A percentile compares a stretch with the other conserved stretches of the same genome.
Conservation (phyloP, 2,329 filamentous ascomycete species). For the Paecilomyces niveus region DNA sequence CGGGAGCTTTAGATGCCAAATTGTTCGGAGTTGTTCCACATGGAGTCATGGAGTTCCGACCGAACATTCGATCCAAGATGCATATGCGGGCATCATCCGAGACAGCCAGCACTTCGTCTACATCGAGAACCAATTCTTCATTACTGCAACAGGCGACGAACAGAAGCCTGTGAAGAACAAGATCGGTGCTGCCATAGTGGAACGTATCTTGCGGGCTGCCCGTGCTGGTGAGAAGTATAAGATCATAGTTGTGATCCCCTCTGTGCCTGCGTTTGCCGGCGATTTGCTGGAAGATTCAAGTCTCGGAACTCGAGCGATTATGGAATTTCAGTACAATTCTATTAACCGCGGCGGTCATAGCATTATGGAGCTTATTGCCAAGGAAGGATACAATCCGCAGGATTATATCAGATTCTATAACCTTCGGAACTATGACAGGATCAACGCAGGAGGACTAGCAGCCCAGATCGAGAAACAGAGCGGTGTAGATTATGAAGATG, state of each 20-base stretch:
- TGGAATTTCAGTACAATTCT: conserved; percentile 98
- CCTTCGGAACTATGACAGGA: conserved; percentile 81
- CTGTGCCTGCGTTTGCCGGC: conserved; percentile 88
- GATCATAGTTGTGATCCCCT: conserved; percentile 82
- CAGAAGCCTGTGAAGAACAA: conserved; percentile 83
- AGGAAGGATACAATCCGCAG: conserved; percentile 68
- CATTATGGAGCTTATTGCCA: conserved; percentile 72
- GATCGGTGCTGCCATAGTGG: conserved; percentile 86
- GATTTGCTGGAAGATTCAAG: conserved; percentile 79
- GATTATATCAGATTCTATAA: conserved; percentile 94
- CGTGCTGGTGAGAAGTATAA: conserved; percentile 83
- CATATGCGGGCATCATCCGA: conserved; percentile 75
- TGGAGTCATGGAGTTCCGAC: conserved; percentile 90
- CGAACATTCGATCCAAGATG: conserved; percentile 78
- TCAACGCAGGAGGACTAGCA: conserved; percentile 51
- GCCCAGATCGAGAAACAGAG: conserved; percentile 32
- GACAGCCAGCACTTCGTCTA: conserved; percentile 90
- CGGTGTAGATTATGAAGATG: conserved; percentile 39
- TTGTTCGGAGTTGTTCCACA: conserved; percentile 75
- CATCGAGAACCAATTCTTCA: conserved; percentile 99
- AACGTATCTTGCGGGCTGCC: conserved; percentile 73
- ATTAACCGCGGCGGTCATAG: conserved; percentile 88
- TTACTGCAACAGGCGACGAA: conserved; percentile 80
- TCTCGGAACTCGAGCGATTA: conserved; percentile 82
- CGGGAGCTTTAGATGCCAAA: conserved; percentile 32